Base-by-base conservation (phyloP, 1,139 yeast genomes). In the Debaryomycetaceae sp. region DNA sequence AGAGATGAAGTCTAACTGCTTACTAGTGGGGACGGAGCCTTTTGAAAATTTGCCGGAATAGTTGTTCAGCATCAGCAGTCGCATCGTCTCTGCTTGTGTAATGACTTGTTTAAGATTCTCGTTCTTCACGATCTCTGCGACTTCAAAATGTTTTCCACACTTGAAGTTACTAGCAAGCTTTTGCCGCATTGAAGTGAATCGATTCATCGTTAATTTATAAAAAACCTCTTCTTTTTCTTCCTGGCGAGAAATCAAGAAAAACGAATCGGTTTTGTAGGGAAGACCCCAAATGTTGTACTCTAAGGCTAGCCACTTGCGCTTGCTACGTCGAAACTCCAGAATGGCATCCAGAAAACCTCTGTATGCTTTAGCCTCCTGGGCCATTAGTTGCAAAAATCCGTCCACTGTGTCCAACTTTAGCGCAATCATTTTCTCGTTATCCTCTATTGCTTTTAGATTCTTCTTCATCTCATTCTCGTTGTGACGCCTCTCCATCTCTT, bases 261-360 rank as follows among this genome's bases (percentile, higher is more conserved):
- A 59, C 6, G 49, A 42, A 4, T 50, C 47, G 5, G 47, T 23
- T 6, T 39, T 49, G 1, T 55, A 42, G 13, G 47, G 63, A 31
- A 46, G 37, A 0, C 72, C 76, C 78, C 78, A 72, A 1, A 55
- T 39, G 44, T 62, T 57, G 40, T 56, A 59, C 37, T 60, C 67
- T 8, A 70, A 52, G 23, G 72, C 46, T 1, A 66, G 43, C 76
- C 76, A 71, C 6, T 42, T 24, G 1, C 59, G 42, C 1, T 35
- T 36, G 37, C 62, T 54, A 0, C 47, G 34, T 1, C 40, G 35
- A 33, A 70, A 46, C 4, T 50, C 51, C 5, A 40, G 33, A 37
- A 52, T 51, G 1, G 65, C 54, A 1, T 39, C 45, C 11, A 44
- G 46, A 5, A 48, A 38, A 8, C 46, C 43, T 24, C 52, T 49